phyloP scores from a whole-genome alignment of 2,329 filamentous ascomycete species.

The Colletotrichum zoysiae region DNA sequence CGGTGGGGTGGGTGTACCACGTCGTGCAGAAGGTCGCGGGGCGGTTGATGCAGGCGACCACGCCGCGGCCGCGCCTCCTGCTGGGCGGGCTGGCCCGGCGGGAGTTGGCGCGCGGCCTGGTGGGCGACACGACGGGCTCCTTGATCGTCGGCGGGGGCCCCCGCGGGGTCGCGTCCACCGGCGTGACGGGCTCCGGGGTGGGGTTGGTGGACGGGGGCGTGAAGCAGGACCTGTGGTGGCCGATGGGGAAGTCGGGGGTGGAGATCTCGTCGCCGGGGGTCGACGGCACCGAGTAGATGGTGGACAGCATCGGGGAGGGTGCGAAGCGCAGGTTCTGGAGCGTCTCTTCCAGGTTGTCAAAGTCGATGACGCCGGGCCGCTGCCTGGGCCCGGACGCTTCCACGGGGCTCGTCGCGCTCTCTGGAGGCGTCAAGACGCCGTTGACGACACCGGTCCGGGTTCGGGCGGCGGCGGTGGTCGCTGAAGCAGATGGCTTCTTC shows the following conservation, averaged over 20 bases:
- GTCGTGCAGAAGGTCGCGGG: constrained; percentile 48
- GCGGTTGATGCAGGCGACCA: constrained; percentile 48
- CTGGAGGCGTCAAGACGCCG: constrained; percentile 6
- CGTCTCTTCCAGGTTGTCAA: constrained; percentile 36
- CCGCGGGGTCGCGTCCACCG: constrained; percentile 18
- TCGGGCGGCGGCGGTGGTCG: not conserved
- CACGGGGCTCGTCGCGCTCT: not conserved
- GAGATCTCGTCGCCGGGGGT: constrained; percentile 29
- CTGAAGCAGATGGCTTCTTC: not conserved
- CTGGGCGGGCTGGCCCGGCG: constrained; percentile 27
- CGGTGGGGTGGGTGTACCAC: constrained; percentile 54
- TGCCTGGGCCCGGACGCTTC: not conserved
- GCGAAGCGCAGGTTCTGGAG: constrained; percentile 39
- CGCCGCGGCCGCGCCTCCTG: constrained; percentile 33
- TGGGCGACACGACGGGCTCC: constrained; percentile 21
- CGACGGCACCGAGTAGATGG: constrained; percentile 36
- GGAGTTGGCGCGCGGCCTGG: constrained; percentile 33
- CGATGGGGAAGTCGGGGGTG: constrained; percentile 32
- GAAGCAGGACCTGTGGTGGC: constrained; percentile 32
- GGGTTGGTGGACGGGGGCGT: constrained; percentile 38
- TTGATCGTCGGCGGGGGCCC: not conserved
- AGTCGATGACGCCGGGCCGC: constrained; percentile 24
- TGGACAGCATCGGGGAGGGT: constrained; percentile 38
- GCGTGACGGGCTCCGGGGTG: constrained; percentile 31
- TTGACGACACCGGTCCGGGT: not conserved